A percentile compares a stretch with the other conserved stretches of the same genome.
Conservation (phyloP, 768 basidiomycete genomes). For the Mycena vulgaris region DNA sequence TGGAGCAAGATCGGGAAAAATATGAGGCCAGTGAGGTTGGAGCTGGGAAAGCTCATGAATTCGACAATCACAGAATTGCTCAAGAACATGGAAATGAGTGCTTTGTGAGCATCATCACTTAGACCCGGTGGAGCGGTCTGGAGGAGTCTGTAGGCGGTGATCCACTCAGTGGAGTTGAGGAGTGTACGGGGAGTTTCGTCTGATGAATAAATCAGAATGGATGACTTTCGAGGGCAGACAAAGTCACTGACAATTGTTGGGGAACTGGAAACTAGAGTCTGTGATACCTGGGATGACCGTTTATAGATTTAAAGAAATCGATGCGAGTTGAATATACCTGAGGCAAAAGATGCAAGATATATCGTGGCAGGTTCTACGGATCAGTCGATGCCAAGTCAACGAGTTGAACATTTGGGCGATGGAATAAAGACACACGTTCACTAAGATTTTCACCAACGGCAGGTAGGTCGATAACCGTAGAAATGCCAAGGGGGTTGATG, state of each 20-base stretch:
- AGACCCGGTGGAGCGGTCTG: conserved; percentile 10
- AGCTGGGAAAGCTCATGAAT: conserved; percentile 17
- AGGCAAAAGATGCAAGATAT: conserved; percentile 10
- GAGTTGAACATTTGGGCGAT: no score
- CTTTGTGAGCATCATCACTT: neutral
- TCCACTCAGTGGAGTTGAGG: conserved; percentile 12
- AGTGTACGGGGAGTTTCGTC: conserved; percentile 9
- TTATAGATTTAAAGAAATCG: neutral
- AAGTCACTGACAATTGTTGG: conserved; percentile 1
- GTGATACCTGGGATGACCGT: no score
- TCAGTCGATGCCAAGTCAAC: no score
- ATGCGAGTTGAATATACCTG: neutral
- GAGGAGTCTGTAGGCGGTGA: neutral
- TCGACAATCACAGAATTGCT: conserved; percentile 1
- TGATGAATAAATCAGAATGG: neutral
- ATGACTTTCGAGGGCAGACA: neutral
- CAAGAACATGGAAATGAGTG: neutral
- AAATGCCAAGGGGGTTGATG: conserved; percentile 20
- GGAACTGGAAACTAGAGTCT: no score
- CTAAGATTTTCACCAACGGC: no score
- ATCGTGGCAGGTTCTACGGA: conserved; percentile 14
- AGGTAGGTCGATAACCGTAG: conserved; percentile 21
- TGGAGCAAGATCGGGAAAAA: conserved; percentile 14
- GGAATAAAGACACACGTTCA: no score
- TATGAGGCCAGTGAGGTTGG: conserved; percentile 5